phyloP scores from a whole-genome alignment of 1,284 basidiomycete genomes.

The Anthracocystis setariae region DNA sequence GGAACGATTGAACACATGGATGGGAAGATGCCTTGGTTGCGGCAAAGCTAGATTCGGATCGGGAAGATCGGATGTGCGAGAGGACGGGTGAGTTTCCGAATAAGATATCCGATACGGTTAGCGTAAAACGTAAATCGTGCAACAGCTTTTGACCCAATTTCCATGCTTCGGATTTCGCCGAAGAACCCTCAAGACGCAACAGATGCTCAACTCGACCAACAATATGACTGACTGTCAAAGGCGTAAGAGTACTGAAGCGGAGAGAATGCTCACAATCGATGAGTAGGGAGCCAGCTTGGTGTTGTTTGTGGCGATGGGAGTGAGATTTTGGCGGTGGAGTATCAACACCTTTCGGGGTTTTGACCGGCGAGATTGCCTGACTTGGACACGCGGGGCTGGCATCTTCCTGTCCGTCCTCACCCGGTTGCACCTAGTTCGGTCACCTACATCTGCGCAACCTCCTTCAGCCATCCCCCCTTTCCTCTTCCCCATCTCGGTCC shows the following conservation, averaged over 20 bases:
- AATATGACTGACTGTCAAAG: no score
- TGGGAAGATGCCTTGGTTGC: not conserved
- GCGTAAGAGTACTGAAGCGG: no score
- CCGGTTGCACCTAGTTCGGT: not conserved
- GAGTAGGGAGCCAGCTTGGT: no score
- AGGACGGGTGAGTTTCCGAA: constrained; percentile 33
- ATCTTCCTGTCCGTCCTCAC: not conserved
- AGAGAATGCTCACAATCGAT: no score
- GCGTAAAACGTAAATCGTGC: not conserved
- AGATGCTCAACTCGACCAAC: not conserved
- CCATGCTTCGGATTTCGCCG: constrained; percentile 35
- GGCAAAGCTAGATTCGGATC: constrained; percentile 3
- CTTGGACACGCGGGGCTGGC: constrained; percentile 3
- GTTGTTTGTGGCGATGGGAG: no score
- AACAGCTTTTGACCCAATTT: constrained; percentile 4
- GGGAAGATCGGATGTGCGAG: not conserved
- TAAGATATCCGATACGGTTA: not conserved
- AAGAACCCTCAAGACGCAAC: not conserved
- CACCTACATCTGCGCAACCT: not conserved
- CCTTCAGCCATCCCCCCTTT: not conserved
- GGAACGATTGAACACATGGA: not conserved
- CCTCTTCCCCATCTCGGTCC: not conserved
- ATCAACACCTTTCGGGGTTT: no score
- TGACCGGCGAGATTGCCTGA: no score
- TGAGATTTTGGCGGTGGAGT: no score